Base-by-base conservation (phyloP, 805 yeast species). In the Nakazawaea molendinolei region DNA sequence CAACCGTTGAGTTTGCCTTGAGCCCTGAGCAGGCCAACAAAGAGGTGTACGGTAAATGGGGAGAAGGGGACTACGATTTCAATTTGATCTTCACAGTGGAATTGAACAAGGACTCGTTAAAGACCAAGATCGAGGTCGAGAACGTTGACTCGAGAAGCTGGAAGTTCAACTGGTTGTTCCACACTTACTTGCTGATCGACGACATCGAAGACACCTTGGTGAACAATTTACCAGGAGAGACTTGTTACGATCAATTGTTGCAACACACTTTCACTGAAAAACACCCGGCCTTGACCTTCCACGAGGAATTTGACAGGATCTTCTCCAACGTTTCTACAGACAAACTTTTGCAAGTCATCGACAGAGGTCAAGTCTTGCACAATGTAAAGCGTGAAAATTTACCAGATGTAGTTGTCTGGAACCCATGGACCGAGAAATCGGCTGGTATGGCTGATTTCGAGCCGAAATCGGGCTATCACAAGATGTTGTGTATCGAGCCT, bases 401-500 rank as follows among this genome's bases (percentile, higher is more conserved):
- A 47, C 77, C 74, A 0, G 79, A 74, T 44, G 65, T 72, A 5
- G 97, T 92, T 33, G 97, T 92, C 38, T 92, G 98, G 98, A 92
- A 92, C 59, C 98, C 98, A 24, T 92, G 97, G 98, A 66, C 74
- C 46, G 71, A 81, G 39, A 85, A 83, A 56, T 74, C 92, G n/a
- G 66, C 62, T 17, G 79, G 81, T 2, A 85, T 92, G 90, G 79
- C 67, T 28, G 98, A 92, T 61, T 92, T 90, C 51, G 72, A 69
- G 48, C 98, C 97, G 34, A 86, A 84, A 55, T 58, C 61, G 36
- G 97, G 96, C 5, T 92, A 68, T 65, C 69, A 76, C 46, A 67
- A 79, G 31, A 90, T 92, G 97, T 75, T 92, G 40, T 92, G 98
- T 61, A 73, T 92, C 39, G 98, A 92, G 60, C 94, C 96, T 3